Evolutionary conservation across 2,329 filamentous ascomycete genomes (phyloP).

Genomic region (Penicillium sp.): DNA sequence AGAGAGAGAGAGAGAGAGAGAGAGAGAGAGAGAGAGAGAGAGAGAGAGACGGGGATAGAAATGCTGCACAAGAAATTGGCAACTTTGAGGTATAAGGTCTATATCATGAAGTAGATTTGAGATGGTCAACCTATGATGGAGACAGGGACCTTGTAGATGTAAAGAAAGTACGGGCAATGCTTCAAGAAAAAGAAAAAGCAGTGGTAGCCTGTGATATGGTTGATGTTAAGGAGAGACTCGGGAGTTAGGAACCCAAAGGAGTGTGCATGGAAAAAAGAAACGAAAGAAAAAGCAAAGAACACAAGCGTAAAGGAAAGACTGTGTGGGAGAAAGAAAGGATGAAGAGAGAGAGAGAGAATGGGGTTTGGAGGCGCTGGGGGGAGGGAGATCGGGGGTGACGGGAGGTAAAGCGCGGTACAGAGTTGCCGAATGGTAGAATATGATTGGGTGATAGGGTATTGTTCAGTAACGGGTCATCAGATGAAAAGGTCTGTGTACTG

Average conservation of each 20-base stretch:
- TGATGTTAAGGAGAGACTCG: slow-evolving; percentile 26
- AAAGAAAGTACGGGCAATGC: slow-evolving; percentile 12
- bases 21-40: too few species aligned
- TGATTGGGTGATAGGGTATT: slow-evolving; percentile 7
- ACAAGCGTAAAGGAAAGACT: slow-evolving; percentile 18
- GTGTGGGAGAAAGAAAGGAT: slow-evolving; percentile 14
- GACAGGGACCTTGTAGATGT: slow-evolving; percentile 6
- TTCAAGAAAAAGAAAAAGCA: slow-evolving; percentile 24
- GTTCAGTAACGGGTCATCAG: slow-evolving; percentile 8
- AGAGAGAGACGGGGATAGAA: slow-evolving; percentile 6
- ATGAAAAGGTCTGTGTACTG: slow-evolving; percentile 13
- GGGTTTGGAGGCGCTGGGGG: slow-evolving; percentile 14
- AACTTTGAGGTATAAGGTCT: slow-evolving; percentile 17
- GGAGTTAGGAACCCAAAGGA: slow-evolving; percentile 21
- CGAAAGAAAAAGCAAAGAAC: slow-evolving; percentile 22
- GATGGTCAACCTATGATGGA: slow-evolving; percentile 1
- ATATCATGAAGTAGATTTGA: slow-evolving; percentile 17
- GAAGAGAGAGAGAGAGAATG: slow-evolving; percentile 16
- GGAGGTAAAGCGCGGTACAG: slow-evolving; percentile 12
- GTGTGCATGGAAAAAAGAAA: slow-evolving; percentile 16
- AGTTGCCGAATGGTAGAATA: slow-evolving; percentile 6
- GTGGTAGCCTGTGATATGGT: slow-evolving; percentile 14
- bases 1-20: neutral
- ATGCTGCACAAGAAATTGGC: slow-evolving; percentile 20
- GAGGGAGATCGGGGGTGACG: slow-evolving; percentile 12